Conservation (phyloP, 2,329 filamentous ascomycete species). For the Hyphodiscus sp. region DNA sequence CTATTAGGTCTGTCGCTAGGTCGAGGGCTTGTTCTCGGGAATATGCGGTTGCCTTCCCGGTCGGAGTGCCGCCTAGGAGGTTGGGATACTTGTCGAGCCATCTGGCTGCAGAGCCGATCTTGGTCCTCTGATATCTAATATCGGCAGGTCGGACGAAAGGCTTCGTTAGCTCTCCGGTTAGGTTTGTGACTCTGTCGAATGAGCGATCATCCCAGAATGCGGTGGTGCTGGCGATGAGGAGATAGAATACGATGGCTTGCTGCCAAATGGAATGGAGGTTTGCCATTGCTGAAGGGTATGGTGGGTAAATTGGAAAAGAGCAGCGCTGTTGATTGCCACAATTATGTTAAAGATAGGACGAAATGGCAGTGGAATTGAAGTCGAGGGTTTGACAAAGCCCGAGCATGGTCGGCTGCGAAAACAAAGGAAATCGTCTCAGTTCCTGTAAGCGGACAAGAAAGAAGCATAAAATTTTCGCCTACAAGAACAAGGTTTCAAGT, state of each 20-base stretch:
- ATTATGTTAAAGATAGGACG: neutral
- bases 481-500: neutral
- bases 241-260: neutral
- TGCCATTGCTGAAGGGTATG: neutral
- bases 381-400: neutral
- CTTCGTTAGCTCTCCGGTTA: neutral
- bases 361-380: neutral
- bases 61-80: neutral
- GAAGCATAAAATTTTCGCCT: neutral
- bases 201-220: neutral
- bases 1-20: neutral
- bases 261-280: neutral
- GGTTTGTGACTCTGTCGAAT: neutral
- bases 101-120: neutral
- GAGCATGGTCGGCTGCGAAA: neutral
- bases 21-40: neutral
- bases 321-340: neutral
- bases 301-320: neutral
- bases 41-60: neutral
- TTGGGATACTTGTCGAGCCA: neutral
- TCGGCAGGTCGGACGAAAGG: neutral
- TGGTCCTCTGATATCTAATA: neutral
- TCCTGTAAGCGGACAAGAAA: neutral
- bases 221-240: neutral
- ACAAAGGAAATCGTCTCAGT: neutral